These are phyloP conservation scores for Epichloe elymi DNA, from an alignment of 2,329 filamentous ascomycete genomes.

Conservation along the genomic window DNA sequence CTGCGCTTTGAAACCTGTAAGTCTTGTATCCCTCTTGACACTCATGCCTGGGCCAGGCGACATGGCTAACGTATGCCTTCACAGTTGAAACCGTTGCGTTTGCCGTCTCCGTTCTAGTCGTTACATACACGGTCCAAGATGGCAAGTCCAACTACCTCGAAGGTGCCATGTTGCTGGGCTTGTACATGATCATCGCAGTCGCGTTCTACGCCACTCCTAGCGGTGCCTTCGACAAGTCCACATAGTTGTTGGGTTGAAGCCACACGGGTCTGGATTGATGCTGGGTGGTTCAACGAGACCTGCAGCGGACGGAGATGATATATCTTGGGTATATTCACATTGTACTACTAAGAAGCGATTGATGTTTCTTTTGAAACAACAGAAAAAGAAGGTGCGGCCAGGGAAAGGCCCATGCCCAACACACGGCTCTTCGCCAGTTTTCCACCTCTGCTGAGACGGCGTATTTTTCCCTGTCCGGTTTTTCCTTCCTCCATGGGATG, in stretches of 20 bases:
- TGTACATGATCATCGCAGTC: conserved; percentile 48
- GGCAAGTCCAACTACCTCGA: conserved; percentile 78
- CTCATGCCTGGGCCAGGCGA: no score
- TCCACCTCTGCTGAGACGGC: neutral
- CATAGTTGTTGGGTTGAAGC: neutral
- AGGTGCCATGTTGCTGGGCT: conserved; percentile 50
- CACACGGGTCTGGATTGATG: neutral
- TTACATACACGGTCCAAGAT: conserved; percentile 66
- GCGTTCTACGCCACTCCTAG: conserved; percentile 44
- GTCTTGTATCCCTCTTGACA: conserved; percentile 4
- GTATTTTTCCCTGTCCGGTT: neutral
- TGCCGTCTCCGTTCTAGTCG: conserved; percentile 61
- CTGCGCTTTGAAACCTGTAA: conserved; percentile 59
- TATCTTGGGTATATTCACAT: neutral
- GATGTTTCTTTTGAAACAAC: neutral
- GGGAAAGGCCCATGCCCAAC: neutral
- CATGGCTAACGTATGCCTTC: neutral
- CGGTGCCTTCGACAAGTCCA: conserved; percentile 30
- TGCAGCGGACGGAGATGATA: no score
- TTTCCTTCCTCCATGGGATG: neutral
- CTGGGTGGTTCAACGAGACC: neutral
- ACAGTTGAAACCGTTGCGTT: conserved; percentile 63
- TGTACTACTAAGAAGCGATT: neutral
- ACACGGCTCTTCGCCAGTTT: neutral
- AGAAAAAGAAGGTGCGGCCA: neutral